These are phyloP conservation scores for Exophiala xenobiotica DNA, from an alignment of 2,329 filamentous ascomycete species.

Conservation along the genomic window DNA sequence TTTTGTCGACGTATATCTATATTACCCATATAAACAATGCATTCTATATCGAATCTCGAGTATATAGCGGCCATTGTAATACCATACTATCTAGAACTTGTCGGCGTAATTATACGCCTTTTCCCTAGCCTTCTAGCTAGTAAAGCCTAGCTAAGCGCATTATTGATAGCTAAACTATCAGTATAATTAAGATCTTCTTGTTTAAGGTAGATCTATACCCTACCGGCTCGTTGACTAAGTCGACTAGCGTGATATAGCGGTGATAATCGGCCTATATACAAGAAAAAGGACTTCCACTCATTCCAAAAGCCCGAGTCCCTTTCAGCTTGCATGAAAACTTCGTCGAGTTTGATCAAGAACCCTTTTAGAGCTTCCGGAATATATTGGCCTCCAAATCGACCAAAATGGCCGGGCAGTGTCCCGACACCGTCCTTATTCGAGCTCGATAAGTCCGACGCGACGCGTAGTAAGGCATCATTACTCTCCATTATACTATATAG, in stretches of 20 bases:
- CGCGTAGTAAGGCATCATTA: background rate
- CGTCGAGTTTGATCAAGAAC: conserved; percentile 84
- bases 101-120: conserved; percentile 96
- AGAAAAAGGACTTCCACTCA: conserved; percentile 92
- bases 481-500: background rate
- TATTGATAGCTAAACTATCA: conserved; percentile 99
- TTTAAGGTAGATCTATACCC: conserved; percentile 97
- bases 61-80: conserved; percentile 96
- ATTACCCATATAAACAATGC: conserved; percentile 96
- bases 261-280: conserved; percentile 93
- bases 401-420: conserved; percentile 60
- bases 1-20: conserved; percentile 96
- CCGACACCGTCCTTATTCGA: background rate
- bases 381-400: conserved; percentile 95
- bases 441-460: background rate
- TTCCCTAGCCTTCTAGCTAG: conserved; percentile 84
- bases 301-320: conserved; percentile 94
- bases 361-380: conserved; percentile 98
- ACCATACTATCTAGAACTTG: conserved; percentile 94
- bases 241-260: conserved; percentile 86
- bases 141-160: conserved; percentile 88
- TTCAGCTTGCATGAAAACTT: conserved; percentile 82
- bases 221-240: conserved; percentile 82
- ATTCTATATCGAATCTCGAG: conserved; percentile 97
- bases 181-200: conserved; percentile 97